Evolutionary conservation across 306 rosid genomes (phyloP).

Genomic region (Begonia peltatifolia): DNA sequence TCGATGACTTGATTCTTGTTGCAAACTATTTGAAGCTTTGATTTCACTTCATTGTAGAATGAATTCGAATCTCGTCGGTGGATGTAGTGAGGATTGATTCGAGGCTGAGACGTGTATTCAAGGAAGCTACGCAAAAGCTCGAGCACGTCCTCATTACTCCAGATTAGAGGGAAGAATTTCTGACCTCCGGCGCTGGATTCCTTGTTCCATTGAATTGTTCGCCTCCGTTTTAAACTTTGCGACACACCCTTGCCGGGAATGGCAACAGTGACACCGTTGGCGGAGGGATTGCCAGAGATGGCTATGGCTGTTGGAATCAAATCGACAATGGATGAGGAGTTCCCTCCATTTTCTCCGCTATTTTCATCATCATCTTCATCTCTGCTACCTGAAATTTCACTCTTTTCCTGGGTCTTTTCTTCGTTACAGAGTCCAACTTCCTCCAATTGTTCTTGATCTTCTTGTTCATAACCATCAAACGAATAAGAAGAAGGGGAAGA

Average conservation of each 20-base stretch:
- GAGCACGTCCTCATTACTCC: conserved; percentile 8
- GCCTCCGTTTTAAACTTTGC: neutral
- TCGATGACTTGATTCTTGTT: conserved; percentile 8
- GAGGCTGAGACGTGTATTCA: neutral
- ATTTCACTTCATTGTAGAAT: conserved; percentile 3
- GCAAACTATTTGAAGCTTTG: conserved; percentile 4
- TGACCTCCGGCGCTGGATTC: neutral
- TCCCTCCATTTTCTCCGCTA: neutral
- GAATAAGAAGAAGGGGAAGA: neutral
- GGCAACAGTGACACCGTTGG: conserved; percentile 7
- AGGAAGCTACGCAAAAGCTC: conserved; percentile 10
- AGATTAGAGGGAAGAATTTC: neutral
- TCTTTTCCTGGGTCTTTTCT: neutral
- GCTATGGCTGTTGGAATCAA: conserved; percentile 5
- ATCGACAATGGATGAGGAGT: neutral
- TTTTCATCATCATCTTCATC: neutral
- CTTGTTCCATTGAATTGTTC: neutral
- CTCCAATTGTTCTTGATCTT: neutral
- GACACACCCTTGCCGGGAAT: neutral
- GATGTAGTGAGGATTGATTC: conserved; percentile 2
- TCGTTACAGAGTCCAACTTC: too few species aligned
- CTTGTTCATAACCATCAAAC: neutral
- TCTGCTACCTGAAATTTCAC: neutral
- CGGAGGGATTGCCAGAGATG: neutral
- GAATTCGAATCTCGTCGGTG: conserved; percentile 2